Base-by-base conservation (phyloP, 202 grass and related monocot species). In the Sporobolus alterniflorus region DNA sequence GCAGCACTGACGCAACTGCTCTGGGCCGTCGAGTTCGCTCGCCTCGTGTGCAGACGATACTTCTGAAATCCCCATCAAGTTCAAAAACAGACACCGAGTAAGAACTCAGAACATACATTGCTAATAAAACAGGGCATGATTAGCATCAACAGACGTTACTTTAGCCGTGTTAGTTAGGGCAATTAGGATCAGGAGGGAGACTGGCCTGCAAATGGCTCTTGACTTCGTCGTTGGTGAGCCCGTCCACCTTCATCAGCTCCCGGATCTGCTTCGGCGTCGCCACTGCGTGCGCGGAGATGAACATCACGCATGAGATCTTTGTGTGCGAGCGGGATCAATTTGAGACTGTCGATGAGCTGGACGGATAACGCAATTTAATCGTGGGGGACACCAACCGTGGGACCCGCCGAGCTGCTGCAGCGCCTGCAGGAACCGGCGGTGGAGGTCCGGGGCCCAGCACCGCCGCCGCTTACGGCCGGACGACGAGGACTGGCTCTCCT, bases 191-290 rank as follows among this genome's bases (percentile, higher is more conserved):
- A 39, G 36, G 36, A 24, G 2, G 14, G 13, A 59, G 34, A 49
- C 85, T 80, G 44, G 94, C 95, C 95, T 98, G 95, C 59, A 98
- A 54, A 86, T 98, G 95, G 56, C 95, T 98, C 79, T 98, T 95
- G 86, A 98, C 88, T 81, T 98, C 95, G 76, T 98, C 95, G 51
- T 93, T 95, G 64, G 95, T 98, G 80, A 98, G 92, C 2, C 87
- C 92, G 64, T 98, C 90, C n/a, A 95, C 92, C 82, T 91, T 98
- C 95, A 98, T 98, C 36, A 98, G 68, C 51, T 98, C 92, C 74
- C 92, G 82, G 91, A 98, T 98, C 73, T 98, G 92, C 88, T 94
- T 97, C 6, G 94, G 94, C 79, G 94, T 97, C 31, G 94, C 94
- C 22, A 74, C 91, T 97, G 75, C 88, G 36, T 26, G 17, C 43